phyloP scores from a whole-genome alignment of 176 grass and related monocot genomes.

The Cenchrus americanus region DNA sequence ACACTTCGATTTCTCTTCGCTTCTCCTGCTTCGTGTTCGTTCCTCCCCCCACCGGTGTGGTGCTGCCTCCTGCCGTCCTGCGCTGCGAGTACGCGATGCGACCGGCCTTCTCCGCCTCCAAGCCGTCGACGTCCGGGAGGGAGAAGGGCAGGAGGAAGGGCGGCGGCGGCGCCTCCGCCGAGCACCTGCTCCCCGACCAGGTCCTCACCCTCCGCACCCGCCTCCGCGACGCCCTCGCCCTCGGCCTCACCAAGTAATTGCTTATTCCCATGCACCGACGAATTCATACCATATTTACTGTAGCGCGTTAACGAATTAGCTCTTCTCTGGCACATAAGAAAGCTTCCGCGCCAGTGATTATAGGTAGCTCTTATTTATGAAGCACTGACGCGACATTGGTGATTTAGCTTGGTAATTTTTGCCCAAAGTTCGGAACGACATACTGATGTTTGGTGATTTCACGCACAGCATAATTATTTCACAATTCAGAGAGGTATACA shows the following conservation, averaged over 20 bases:
- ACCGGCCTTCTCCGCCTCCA: slow-evolving; percentile 1
- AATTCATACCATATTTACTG: background rate
- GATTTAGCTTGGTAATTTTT: background rate
- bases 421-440: background rate
- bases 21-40: background rate
- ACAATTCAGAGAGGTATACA: background rate
- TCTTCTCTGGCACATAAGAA: background rate
- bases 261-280: background rate
- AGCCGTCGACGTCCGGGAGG: slow-evolving; percentile 38
- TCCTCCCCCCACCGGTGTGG: no score
- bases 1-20: background rate
- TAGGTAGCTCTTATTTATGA: background rate
- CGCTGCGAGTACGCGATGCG: slow-evolving; percentile 39
- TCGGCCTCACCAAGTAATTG: slow-evolving; percentile 59
- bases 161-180: background rate
- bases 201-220: slow-evolving; percentile 52
- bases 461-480: background rate
- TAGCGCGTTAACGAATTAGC: background rate
- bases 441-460: background rate
- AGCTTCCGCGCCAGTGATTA: background rate
- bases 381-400: background rate
- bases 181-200: slow-evolving; percentile 48
- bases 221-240: slow-evolving; percentile 62
- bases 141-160: slow-evolving; percentile 53
- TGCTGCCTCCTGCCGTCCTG: background rate